A percentile compares a stretch with the other conserved stretches of the same genome.
Conservation (phyloP, 257 asterid species). For the Solanum bulbocastanum region DNA sequence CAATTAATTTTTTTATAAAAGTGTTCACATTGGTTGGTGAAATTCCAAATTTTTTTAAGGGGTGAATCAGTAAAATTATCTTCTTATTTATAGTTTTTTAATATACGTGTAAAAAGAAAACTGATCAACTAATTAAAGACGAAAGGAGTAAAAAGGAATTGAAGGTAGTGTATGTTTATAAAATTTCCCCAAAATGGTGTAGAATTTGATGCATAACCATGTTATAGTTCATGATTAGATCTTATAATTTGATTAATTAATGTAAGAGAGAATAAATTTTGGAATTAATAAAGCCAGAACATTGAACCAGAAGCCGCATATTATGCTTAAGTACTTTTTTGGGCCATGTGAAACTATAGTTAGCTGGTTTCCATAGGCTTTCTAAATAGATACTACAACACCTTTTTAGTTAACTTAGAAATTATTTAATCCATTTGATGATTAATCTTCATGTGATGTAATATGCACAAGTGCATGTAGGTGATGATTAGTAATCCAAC, state of each 20-base stretch:
- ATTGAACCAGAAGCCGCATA: background rate
- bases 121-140: too few relatives aligned
- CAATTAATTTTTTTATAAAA: too few relatives aligned
- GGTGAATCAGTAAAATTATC: too few relatives aligned
- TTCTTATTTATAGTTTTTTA: too few relatives aligned
- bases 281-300: background rate
- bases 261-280: background rate
- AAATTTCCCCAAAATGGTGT: background rate
- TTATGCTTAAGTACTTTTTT: background rate
- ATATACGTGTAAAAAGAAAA: too few relatives aligned
- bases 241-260: background rate
- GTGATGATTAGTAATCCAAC: too few relatives aligned
- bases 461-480: too few relatives aligned
- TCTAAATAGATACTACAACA: background rate
- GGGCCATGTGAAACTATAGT: background rate
- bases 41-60: too few relatives aligned
- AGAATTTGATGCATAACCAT: background rate
- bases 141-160: too few relatives aligned
- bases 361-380: constrained; percentile 5
- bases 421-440: too few relatives aligned
- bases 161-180: too few relatives aligned
- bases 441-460: background rate
- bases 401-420: background rate
- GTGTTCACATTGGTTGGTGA: too few relatives aligned
- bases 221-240: constrained; percentile 3